Conservation (phyloP, 768 basidiomycete species). For the Boletus rubropictus region DNA sequence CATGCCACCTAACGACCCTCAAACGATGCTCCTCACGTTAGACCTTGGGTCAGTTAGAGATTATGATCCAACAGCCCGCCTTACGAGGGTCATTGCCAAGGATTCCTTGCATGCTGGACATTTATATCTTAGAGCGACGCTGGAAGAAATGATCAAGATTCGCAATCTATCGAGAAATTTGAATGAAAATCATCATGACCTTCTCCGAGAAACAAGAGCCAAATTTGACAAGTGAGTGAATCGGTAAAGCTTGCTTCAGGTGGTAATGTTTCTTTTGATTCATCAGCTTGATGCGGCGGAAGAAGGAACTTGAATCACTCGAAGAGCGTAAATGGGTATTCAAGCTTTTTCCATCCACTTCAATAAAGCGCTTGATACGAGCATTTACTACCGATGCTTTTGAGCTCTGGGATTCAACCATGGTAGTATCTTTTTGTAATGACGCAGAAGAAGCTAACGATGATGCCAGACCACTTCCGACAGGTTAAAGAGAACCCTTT, state of each 20-base stretch:
- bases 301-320: not conserved
- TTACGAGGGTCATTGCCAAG: too few relatives aligned
- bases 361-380: not conserved
- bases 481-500: not conserved
- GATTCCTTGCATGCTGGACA: not conserved
- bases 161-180: not conserved
- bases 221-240: conserved; percentile 3
- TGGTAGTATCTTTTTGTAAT: not conserved
- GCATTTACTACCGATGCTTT: not conserved
- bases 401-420: not conserved
- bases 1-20: conserved; percentile 7
- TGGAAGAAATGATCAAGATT: conserved; percentile 10
- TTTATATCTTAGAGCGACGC: conserved; percentile 6
- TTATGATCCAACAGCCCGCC: too few relatives aligned
- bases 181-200: not conserved
- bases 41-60: too few relatives aligned
- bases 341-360: not conserved
- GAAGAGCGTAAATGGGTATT: not conserved
- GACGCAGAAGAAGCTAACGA: not conserved
- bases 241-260: not conserved
- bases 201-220: not conserved
- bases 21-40: not conserved
- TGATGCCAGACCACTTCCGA: conserved; percentile 2
- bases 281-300: not conserved
- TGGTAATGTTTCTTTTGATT: not conserved